These are phyloP conservation scores for Mycosphaerella sp. DNA, from an alignment of 2,329 filamentous ascomycete species.

Conservation along the genomic window DNA sequence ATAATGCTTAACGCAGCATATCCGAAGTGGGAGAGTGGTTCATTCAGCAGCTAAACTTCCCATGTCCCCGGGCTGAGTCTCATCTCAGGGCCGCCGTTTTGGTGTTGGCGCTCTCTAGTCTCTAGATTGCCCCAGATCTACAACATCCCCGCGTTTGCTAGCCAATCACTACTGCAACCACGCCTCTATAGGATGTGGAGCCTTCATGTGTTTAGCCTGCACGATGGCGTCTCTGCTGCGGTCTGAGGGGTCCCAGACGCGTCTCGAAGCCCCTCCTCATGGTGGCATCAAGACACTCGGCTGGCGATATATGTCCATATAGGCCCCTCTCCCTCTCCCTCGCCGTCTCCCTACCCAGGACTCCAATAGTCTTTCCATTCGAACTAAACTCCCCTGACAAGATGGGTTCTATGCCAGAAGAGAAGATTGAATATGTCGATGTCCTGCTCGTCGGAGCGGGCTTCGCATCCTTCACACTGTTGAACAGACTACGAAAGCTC, in stretches of 20 bases:
- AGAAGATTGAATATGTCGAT: constrained; percentile 22
- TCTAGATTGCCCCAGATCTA: constrained; percentile 1
- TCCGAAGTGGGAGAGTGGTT: too few species aligned
- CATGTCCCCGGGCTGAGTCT: neutral
- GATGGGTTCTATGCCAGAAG: constrained; percentile 27
- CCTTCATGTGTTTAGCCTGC: constrained; percentile 8
- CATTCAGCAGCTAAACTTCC: neutral
- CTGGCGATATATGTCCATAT: constrained; percentile 12
- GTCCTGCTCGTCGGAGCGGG: constrained; percentile 22
- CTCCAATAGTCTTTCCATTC: constrained; percentile 11
- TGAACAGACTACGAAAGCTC: constrained; percentile 32
- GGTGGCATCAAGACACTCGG: constrained; percentile 1
- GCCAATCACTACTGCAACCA: constrained; percentile 4
- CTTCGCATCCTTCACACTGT: constrained; percentile 19
- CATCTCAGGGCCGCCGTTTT: neutral
- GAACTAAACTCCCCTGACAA: constrained; percentile 20
- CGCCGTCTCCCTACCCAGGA: constrained; percentile 4
- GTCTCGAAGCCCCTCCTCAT: constrained; percentile 7
- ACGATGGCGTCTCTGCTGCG: neutral
- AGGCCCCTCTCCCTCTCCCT: neutral
- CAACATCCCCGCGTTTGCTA: constrained; percentile 1
- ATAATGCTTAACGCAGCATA: too few species aligned
- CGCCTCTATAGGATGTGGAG: constrained; percentile 1
- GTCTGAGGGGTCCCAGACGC: constrained; percentile 5
- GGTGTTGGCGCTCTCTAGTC: constrained; percentile 1